These are phyloP conservation scores for Colletotrichum lentis DNA, from an alignment of 2,329 filamentous ascomycete species.

Conservation along the genomic window DNA sequence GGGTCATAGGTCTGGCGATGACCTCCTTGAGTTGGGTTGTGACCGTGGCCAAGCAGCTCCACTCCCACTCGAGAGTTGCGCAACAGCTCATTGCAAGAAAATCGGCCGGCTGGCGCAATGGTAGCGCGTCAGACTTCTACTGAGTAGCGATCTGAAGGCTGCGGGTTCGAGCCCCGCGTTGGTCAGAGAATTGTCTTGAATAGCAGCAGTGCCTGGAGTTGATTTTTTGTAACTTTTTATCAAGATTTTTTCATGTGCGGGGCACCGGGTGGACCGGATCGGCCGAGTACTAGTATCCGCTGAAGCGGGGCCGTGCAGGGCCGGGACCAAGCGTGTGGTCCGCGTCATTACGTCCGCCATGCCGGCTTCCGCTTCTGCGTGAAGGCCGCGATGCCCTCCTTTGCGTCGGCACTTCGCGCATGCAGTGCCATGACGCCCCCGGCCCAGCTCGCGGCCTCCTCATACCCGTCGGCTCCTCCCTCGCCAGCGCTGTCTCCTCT, in stretches of 20 bases:
- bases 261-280: not conserved
- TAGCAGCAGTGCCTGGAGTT: accelerated
- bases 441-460: conserved; percentile 44
- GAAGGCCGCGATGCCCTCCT: conserved; percentile 44
- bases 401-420: conserved; percentile 43
- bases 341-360: conserved; percentile 39
- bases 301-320: not conserved
- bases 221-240: not conserved
- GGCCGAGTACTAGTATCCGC: not conserved
- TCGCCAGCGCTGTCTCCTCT: conserved; percentile 20
- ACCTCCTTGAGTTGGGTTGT: not conserved
- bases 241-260: not conserved
- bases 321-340: not conserved
- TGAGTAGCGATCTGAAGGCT: conserved; percentile 24
- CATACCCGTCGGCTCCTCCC: conserved; percentile 41
- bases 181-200: conserved; percentile 2
- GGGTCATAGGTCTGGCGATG: not conserved
- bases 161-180: conserved; percentile 37
- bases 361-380: conserved; percentile 41
- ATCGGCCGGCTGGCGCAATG: conserved; percentile 36
- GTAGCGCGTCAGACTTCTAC: conserved; percentile 39
- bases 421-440: conserved; percentile 45
- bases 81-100: not conserved
- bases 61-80: not conserved
- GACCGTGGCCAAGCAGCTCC: accelerated